Percentiles rank a stretch among this genome's conserved stretches.
These are phyloP conservation scores for Colletotrichum sp. DNA, from an alignment of 2,329 filamentous ascomycete species.

Conservation along the genomic window DNA sequence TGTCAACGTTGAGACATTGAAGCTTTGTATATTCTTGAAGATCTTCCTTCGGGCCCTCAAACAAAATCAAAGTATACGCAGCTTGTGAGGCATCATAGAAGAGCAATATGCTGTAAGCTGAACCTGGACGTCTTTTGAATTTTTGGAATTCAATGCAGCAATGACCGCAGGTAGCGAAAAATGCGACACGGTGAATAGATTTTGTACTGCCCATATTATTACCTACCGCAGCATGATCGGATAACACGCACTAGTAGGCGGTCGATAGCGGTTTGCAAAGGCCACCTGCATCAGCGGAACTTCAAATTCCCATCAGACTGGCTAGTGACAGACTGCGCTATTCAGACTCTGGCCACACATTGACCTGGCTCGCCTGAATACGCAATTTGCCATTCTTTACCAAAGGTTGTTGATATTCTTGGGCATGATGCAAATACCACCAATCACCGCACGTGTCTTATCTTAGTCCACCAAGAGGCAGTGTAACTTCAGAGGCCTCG, in stretches of 20 bases:
- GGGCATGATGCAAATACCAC: neutral
- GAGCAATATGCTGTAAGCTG: neutral
- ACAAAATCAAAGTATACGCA: neutral
- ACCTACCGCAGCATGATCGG: neutral
- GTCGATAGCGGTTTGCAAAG: neutral
- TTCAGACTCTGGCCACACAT: neutral
- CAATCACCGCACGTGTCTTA: neutral
- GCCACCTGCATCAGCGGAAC: neutral
- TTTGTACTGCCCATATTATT: neutral
- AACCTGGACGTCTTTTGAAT: neutral
- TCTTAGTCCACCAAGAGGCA: neutral
- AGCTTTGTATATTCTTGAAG: neutral
- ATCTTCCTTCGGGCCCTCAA: neutral
- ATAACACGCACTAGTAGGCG: neutral
- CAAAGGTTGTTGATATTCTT: neutral
- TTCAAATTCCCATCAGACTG: neutral
- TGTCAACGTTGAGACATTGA: neutral
- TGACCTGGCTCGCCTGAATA: neutral
- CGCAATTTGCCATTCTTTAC: neutral
- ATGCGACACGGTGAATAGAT: neutral
- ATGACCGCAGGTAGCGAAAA: neutral
- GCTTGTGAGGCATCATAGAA: neutral
- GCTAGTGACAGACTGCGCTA: neutral
- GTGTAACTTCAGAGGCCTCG: neutral
- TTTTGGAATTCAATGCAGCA: rapidly evolving